Base-by-base conservation (phyloP, 345 rosid species). In the Mallotus nudiflorus region DNA sequence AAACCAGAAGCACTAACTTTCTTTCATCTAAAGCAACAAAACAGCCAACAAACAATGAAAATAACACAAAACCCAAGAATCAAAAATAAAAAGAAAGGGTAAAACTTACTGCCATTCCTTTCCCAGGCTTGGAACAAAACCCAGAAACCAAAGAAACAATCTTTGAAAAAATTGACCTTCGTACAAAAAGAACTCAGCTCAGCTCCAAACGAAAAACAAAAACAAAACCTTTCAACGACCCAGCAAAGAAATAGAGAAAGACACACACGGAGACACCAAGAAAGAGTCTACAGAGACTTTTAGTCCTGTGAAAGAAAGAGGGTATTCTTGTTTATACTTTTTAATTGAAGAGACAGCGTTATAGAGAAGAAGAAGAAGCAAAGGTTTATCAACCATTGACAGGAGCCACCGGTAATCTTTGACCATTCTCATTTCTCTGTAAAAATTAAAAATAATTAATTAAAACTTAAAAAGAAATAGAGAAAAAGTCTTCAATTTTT, bases 31-130 rank as follows among this genome's bases (percentile, higher is more conserved):
- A 16, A 28, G n/a, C 56, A 45, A 18, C 64, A 20, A 44, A 20
- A 45, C 55, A 59, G 18, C 56, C 55, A 59, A 14, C 56, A 48
- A 12, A 60, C 15, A 51, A 35, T 35, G 9, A 24, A 66, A 66
- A 13, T 66, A 54, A 62, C 25, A 31, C 31, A 24, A n/a, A 62
- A 2, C 39, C 28, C 29, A 68, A 12, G 49, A 72, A 44, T 37
- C 8, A 44, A 5, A 33, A 46, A 58, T 42, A 13, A 53, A 76
- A 25, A 5, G 44, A 19, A 56, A 51, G 25, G 33, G 9, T 15
- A n/a, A 6, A 69, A 82, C 96, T 86, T 74, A 90, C 96, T 27
- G 89, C 89, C 96, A 90, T 90, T 60, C 61, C 70, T 63, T 24
- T 44, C 55, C 75, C 76, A 60, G 57, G 48, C 57, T 45, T 65